phyloP scores from a whole-genome alignment of 371 early-diverging fungal species.

The Circinella umbellata region DNA sequence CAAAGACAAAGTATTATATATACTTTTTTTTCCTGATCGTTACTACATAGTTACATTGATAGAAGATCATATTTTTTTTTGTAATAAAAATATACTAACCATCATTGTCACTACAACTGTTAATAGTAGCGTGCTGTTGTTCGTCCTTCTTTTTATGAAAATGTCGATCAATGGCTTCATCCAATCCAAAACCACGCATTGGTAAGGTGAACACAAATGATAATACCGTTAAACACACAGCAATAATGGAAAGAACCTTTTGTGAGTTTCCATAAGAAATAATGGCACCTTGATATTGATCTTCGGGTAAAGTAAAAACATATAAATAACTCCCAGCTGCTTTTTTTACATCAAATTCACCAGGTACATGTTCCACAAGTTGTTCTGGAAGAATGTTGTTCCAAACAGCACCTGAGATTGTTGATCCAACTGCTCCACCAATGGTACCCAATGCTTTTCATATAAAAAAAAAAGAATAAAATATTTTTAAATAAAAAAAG shows the following conservation, averaged over 20 bases:
- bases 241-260: conserved; percentile 33
- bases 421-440: conserved; percentile 26
- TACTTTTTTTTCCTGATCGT: too few relatives aligned
- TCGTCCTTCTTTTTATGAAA: not conserved
- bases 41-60: too few relatives aligned
- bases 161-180: conserved; percentile 9
- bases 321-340: conserved; percentile 34
- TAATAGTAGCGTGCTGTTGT: too few relatives aligned
- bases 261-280: conserved; percentile 37
- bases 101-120: not conserved
- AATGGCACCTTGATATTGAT: conserved; percentile 32
- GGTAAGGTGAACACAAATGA: conserved; percentile 31
- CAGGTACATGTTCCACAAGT: conserved; percentile 38
- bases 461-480: not conserved
- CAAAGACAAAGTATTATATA: too few relatives aligned
- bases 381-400: conserved; percentile 39
- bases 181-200: conserved; percentile 37
- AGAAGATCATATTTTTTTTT: too few relatives aligned
- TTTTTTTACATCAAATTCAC: conserved; percentile 28
- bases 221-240: conserved; percentile 30
- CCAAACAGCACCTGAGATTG: conserved; percentile 48
- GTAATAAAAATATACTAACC: not conserved
- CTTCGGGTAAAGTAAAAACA: conserved; percentile 24
- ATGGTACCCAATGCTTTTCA: conserved; percentile 25
- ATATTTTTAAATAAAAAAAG: not conserved